Percentiles rank a stretch among this genome's conserved stretches.
phyloP scores from a whole-genome alignment of 2,329 filamentous ascomycete species.

The Aspergillus latus region DNA sequence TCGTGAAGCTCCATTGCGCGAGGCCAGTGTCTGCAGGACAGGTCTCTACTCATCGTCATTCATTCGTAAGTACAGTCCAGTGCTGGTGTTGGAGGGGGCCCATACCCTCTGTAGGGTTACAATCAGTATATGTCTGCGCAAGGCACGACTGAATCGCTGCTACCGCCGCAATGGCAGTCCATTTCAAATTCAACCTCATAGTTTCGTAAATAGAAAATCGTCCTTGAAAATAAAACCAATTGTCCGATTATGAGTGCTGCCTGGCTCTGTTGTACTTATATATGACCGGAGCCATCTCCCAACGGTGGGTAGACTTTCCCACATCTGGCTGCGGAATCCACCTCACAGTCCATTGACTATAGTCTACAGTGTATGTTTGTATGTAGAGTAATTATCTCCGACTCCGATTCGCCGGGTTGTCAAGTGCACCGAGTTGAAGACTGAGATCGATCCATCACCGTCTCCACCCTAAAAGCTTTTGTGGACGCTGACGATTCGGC shows the following conservation, averaged over 20 bases:
- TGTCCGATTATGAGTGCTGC: too few relatives aligned
- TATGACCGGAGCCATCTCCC: background rate
- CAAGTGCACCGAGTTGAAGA: too few relatives aligned
- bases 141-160: constrained; percentile 16
- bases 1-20: constrained; percentile 38
- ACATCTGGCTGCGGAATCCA: background rate
- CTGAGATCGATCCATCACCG: background rate
- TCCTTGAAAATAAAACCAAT: too few relatives aligned
- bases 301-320: background rate
- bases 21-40: constrained; percentile 74
- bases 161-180: constrained; percentile 9
- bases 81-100: background rate
- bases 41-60: constrained; percentile 14
- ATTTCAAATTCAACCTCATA: constrained; percentile 12
- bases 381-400: background rate
- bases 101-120: constrained; percentile 61
- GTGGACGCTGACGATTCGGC: constrained; percentile 8
- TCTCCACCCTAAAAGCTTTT: constrained; percentile 3
- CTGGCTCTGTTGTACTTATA: background rate
- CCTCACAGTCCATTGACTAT: background rate
- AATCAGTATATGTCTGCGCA: constrained; percentile 74
- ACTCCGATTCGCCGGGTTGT: background rate
- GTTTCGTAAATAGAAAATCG: background rate
- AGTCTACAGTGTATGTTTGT: background rate
- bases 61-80: background rate